Base-by-base conservation (phyloP, 2,329 filamentous ascomycete genomes). In the Beauveria sp. region DNA sequence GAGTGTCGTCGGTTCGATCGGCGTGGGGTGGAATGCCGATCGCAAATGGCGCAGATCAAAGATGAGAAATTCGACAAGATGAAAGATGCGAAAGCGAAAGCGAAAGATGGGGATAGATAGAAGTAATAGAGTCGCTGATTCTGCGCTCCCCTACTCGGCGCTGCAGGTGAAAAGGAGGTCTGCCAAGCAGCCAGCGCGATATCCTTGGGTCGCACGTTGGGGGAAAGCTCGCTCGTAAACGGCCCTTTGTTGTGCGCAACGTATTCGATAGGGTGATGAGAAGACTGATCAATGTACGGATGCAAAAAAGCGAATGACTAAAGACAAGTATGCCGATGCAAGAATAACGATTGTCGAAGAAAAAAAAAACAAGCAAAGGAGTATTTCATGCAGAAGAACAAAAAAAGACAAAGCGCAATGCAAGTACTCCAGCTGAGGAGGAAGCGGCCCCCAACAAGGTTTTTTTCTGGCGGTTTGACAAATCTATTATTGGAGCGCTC, bases 91-190 rank as follows among this genome's bases (percentile, higher is more conserved):
- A 3, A 40, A 40, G 26, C 5, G 3, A 3, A 40, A 40, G 38
- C 6, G 20, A 53, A 20, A 18, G 16, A 26, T 18, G 18, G n/a
- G 34, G 12, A 38, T 38, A 1, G 34, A 14, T 14, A 14, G 10
- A 38, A 38, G 12, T 1, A 38, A 38, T 38, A 38, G 5, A 38
- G 34, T 14, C 34, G 34, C 12, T 14, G 4, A 38, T 14, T 16
- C 22, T 24, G 22, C 24, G 14, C 46, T n/a, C 46, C 14, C 26
- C 34, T 49, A 22, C 24, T 14, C 8, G 16, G 43, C 18, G 54
- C 43, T 48, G 43, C 26, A 48, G 54, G 43, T 20, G 54, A 57
- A 57, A 57, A 57, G 54, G 54, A 57, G 54, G 54, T 31, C 14
- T 40, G 54, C 42, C 54, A 57, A 57, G 54, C 20, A 24, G 34